Percentiles rank a stretch among this genome's conserved stretches.
Conservation (phyloP, 495 filamentous ascomycete genomes). For the Aspergillus homomorphus region DNA sequence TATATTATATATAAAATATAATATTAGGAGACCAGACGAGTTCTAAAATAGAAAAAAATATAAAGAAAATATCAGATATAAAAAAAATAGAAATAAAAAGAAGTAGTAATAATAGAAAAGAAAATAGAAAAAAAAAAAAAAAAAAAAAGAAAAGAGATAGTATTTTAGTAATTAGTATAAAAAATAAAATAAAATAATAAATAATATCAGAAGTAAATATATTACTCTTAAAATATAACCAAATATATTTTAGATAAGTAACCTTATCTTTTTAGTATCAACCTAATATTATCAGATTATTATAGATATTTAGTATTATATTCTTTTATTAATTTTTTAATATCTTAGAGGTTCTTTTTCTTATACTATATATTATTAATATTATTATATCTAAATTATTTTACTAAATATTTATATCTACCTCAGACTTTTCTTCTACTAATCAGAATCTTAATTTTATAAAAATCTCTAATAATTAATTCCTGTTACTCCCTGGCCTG, state of each 20-base stretch:
- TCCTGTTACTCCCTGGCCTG: too few species aligned
- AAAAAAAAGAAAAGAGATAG: slow-evolving; percentile 54
- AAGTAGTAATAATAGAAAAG: not conserved
- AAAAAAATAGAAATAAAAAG: not conserved
- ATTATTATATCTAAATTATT: not conserved
- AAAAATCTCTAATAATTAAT: too few species aligned
- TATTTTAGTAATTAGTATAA: slow-evolving; percentile 53
- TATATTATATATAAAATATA: not conserved
- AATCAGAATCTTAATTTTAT: too few species aligned
- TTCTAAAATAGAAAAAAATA: not conserved
- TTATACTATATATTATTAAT: not conserved
- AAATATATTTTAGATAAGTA: not conserved
- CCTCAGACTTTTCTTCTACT: too few species aligned
- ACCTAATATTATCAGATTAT: not conserved
- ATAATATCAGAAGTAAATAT: not conserved
- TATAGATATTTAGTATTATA: not conserved
- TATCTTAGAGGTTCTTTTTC: too few species aligned
- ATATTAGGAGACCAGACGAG: not conserved
- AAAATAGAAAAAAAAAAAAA: slow-evolving; percentile 31
- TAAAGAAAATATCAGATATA: not conserved
- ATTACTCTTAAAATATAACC: not conserved
- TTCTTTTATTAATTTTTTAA: too few species aligned
- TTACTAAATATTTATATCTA: not conserved
- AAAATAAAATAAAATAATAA: not conserved
- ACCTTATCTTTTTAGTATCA: not conserved